Base-by-base conservation (phyloP, 1,139 yeast genomes). In the Saccharomycopsis crataegensis region DNA sequence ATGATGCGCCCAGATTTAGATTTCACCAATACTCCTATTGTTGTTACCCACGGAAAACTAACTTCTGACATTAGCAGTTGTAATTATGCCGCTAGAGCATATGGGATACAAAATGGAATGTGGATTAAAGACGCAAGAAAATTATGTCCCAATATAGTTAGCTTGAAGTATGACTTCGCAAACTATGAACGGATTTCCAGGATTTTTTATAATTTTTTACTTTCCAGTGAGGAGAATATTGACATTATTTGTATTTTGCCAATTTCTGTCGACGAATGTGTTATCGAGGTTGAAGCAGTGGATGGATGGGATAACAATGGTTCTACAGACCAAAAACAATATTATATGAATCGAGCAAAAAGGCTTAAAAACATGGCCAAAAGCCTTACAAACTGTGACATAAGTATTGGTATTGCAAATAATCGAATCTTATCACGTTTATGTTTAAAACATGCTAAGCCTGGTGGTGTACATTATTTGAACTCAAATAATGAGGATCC, bases 251-350 rank as follows among this genome's bases (percentile, higher is more conserved):
- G 52, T 58, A 76, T 93, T 1, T 75, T 81, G 46, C 98, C 99
- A 0, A 90, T 93, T 0, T 89, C 94, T 61, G 83, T 93, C 5
- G 99, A 93, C 67, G 99, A 93, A 64, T 96, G 89, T 0, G 69
- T 93, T 34, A 68, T 91, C 12, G 96, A 91, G 61, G 75, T 84
- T 1, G 2, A 47, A 22, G 47, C 52, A 12, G 43, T 48, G 38
- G 28, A 22, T 22, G 28, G 28, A 22, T 22, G 28, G 28, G 28
- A 4, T 4, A 22, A 22, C 28, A n/a, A 9, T 49, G 31, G 51
- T 47, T 9, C 37, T 48, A 11, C 48, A 50, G 5, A 52, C 46
- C 2, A 51, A 48, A 3, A 58, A 57, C 11, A 60, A 3, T 40
- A 38, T 17, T 52, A 40, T 46, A 16, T 34, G 11, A 8, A 16